Conservation (phyloP, 1,284 basidiomycete genomes). For the Irpex sp. region DNA sequence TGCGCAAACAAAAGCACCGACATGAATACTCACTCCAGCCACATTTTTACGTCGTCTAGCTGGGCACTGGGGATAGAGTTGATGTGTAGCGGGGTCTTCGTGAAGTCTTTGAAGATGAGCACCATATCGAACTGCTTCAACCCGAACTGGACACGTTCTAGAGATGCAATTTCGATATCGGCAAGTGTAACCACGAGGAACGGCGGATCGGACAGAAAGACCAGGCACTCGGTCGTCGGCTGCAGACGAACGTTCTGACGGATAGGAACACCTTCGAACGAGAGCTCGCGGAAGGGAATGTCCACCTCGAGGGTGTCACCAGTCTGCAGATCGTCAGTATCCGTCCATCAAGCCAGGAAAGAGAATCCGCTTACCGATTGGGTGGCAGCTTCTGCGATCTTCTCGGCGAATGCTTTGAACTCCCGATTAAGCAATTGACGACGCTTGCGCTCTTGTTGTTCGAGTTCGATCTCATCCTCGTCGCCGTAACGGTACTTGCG, state of each 20-base stretch:
- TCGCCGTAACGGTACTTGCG: constrained; percentile 96
- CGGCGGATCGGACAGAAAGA: constrained; percentile 92
- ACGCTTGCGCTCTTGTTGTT: constrained; percentile 93
- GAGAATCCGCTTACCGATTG: constrained; percentile 46
- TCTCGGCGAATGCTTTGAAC: constrained; percentile 92
- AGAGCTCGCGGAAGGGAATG: constrained; percentile 95
- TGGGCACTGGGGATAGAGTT: constrained; percentile 91
- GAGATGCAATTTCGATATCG: constrained; percentile 94
- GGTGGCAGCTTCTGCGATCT: constrained; percentile 83
- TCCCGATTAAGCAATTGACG: constrained; percentile 90
- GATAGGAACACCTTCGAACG: constrained; percentile 96
- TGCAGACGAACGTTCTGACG: constrained; percentile 92
- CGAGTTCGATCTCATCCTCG: constrained; percentile 98
- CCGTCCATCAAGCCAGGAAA: background rate
- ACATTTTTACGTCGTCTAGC: constrained; percentile 95
- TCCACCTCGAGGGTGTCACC: constrained; percentile 91
- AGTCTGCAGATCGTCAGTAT: constrained; percentile 34
- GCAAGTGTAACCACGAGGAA: constrained; percentile 93
- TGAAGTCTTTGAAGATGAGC: constrained; percentile 95
- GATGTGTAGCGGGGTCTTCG: constrained; percentile 86
- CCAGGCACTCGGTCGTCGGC: constrained; percentile 95
- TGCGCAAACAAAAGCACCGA: background rate
- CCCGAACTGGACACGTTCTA: constrained; percentile 96
- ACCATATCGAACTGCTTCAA: constrained; percentile 98
- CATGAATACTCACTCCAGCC: constrained; percentile 80